Base-by-base conservation (phyloP, 2,329 filamentous ascomycete species). In the Claviceps purpurea region DNA sequence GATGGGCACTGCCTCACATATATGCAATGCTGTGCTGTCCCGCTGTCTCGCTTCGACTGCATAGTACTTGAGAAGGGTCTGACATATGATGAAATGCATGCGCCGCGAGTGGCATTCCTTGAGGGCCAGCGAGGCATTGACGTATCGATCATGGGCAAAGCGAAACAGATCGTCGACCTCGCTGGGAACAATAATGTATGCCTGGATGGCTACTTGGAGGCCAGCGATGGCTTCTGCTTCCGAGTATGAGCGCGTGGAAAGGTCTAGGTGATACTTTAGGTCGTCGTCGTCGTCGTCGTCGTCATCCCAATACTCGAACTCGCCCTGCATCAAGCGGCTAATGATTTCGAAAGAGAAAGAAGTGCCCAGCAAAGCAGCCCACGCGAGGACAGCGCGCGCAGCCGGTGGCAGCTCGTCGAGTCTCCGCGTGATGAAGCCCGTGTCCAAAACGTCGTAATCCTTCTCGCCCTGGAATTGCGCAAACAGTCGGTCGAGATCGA, bases 11-110 rank as follows among this genome's bases (percentile, higher is more conserved):
- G 86, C 83, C 58, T 86, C 79, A 62, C 87, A 90, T 3, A 95
- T 84, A 64, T 96, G 91, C 5, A 83, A 79, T 22, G 89, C 87
- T 54, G 85, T 84, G 54, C 79, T 83, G 61, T 94, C 89, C 13
- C 82, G 75, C 26, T 77, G 76, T 49, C 75, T 75, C 1, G 78
- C 73, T 54, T 89, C 82, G 24, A 77, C 67, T 7, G 72, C 63
- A 55, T 78, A 80, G 59, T 89, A 84, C 58, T 86, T 85, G 65
- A 90, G 79, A 57, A 96, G 79, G 0, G 84, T 85, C 62, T 88
- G 84, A 0, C 87, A 85, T 60, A 96, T 88, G 46, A 89, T 81
- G 60, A 90, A 96, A 66, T 96, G 89, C 90, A 96, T 96, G 59
- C 86, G 85, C 20, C 78, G 73, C 22, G 78, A 71, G 52, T 85